phyloP scores from a whole-genome alignment of 192 early-diverging fungal species.

The Coemansia sp. region DNA sequence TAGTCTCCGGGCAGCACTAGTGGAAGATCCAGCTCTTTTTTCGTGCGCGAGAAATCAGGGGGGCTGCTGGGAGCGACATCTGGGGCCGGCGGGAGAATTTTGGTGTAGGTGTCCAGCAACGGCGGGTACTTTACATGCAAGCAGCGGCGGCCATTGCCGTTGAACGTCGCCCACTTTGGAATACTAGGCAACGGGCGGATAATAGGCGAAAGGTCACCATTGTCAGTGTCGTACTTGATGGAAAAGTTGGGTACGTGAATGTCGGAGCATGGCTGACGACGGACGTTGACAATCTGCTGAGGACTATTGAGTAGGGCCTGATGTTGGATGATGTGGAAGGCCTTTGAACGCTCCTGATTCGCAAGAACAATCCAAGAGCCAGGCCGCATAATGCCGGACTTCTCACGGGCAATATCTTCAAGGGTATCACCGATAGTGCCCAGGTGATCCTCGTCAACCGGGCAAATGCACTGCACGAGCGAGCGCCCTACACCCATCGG shows the following conservation, averaged over 20 bases:
- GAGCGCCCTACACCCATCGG: slow-evolving; percentile 56
- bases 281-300: slow-evolving; percentile 45
- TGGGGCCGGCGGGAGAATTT: background rate
- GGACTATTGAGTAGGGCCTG: slow-evolving; percentile 37
- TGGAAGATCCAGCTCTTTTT: slow-evolving; percentile 56
- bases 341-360: slow-evolving; percentile 38
- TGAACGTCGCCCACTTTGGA: slow-evolving; percentile 43
- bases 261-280: slow-evolving; percentile 43
- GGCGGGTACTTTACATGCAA: slow-evolving; percentile 46
- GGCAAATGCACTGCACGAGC: slow-evolving; percentile 62
- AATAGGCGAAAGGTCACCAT: background rate
- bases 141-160: slow-evolving; percentile 46
- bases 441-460: slow-evolving; percentile 77
- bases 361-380: slow-evolving; percentile 51
- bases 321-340: slow-evolving; percentile 49
- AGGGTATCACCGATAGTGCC: slow-evolving; percentile 71
- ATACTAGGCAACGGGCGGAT: slow-evolving; percentile 5
- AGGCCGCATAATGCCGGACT: slow-evolving; percentile 76
- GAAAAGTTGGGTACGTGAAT: slow-evolving; percentile 41
- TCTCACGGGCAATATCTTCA: slow-evolving; percentile 71
- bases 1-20: slow-evolving; percentile 69
- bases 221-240: slow-evolving; percentile 9
- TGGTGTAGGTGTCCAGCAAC: slow-evolving; percentile 29
- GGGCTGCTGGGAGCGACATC: background rate
- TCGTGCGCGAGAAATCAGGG: background rate